These are phyloP conservation scores for Biancaea sappan DNA, from an alignment of 306 rosid species.

Conservation along the genomic window DNA sequence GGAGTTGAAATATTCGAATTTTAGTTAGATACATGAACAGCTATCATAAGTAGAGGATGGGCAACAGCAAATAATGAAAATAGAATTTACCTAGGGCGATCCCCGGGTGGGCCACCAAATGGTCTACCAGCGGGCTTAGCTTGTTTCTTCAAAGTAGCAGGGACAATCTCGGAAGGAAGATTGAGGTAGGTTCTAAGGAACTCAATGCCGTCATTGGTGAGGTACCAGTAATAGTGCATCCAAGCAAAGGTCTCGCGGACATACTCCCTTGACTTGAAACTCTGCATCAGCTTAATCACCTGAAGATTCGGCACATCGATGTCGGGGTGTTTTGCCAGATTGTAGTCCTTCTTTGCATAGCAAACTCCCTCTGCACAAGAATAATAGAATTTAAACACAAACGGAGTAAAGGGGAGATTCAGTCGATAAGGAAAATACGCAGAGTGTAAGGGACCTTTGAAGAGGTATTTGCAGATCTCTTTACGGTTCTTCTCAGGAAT, in stretches of 20 bases:
- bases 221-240: conserved; percentile 94
- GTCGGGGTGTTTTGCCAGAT: conserved; percentile 77
- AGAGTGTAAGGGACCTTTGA: conserved; percentile 46
- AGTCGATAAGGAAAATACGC: not conserved
- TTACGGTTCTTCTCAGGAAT: conserved; percentile 70
- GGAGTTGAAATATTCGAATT: not conserved
- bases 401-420: no score
- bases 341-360: conserved; percentile 74
- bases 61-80: not conserved
- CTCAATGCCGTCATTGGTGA: conserved; percentile 89
- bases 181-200: conserved; percentile 78
- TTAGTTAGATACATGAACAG: not conserved
- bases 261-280: conserved; percentile 84
- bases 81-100: conserved; percentile 67
- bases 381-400: not conserved
- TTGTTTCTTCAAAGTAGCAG: conserved; percentile 83
- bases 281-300: conserved; percentile 92
- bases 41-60: not conserved
- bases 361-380: conserved; percentile 63
- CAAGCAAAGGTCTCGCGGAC: conserved; percentile 90
- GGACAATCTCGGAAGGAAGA: conserved; percentile 89
- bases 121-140: conserved; percentile 73
- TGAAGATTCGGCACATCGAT: conserved; percentile 89
- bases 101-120: conserved; percentile 73
- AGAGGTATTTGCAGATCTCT: conserved; percentile 76